Evolutionary conservation across 768 basidiomycete genomes (phyloP).

Genomic region (Kwoniella shandongensis): DNA sequence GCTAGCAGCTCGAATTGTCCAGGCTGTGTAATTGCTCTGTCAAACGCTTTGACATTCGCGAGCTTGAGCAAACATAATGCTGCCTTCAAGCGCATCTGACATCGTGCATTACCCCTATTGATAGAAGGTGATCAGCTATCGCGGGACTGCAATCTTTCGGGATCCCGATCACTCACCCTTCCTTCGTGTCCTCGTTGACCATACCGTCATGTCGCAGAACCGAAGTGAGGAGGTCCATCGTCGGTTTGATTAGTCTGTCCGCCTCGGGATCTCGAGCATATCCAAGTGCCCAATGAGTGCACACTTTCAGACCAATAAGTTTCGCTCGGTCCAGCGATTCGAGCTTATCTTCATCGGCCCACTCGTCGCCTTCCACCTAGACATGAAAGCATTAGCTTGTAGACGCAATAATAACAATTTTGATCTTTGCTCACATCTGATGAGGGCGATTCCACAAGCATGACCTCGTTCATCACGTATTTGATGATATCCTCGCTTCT

Average conservation of each 20-base stretch:
- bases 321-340: constrained; percentile 66
- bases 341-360: constrained; percentile 70
- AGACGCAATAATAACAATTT: constrained; percentile 4
- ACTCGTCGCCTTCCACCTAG: constrained; percentile 59
- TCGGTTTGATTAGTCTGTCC: constrained; percentile 68
- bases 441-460: constrained; percentile 23
- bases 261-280: constrained; percentile 60
- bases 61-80: constrained; percentile 78
- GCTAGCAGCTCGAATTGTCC: constrained; percentile 69
- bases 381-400: constrained; percentile 35
- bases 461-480: constrained; percentile 58
- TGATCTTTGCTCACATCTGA: constrained; percentile 30
- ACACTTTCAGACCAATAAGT: constrained; percentile 73
- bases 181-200: constrained; percentile 60
- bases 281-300: constrained; percentile 74
- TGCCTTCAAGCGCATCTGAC: constrained; percentile 80
- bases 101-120: constrained; percentile 58
- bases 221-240: constrained; percentile 70
- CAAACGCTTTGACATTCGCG: constrained; percentile 59
- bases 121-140: constrained; percentile 44
- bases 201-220: constrained; percentile 71
- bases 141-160: neutral
- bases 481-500: constrained; percentile 72
- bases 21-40: constrained; percentile 58
- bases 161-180: constrained; percentile 57